Conservation (phyloP, 1,284 basidiomycete genomes). For the Boletus nobilissimus region DNA sequence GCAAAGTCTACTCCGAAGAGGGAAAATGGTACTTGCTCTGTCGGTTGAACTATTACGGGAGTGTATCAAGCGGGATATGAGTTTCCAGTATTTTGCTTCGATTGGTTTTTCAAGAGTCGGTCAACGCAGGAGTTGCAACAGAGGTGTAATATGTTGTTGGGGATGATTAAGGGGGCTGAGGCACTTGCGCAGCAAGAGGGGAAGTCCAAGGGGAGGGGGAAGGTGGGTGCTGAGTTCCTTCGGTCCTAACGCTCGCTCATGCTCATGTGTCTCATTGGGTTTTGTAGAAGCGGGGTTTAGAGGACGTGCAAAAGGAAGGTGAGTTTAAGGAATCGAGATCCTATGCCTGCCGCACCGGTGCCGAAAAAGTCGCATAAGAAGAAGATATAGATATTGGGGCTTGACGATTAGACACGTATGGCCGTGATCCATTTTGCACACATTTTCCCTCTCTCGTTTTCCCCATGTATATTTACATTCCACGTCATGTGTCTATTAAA, state of each 20-base stretch:
- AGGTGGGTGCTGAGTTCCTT: conserved; percentile 55
- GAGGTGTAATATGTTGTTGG: conserved; percentile 88
- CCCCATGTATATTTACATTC: no score
- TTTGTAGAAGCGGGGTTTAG: conserved; percentile 70
- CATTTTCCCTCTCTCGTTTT: not conserved
- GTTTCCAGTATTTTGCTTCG: conserved; percentile 96
- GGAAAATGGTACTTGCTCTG: conserved; percentile 97
- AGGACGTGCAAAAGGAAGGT: conserved; percentile 69
- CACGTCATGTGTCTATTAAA: no score
- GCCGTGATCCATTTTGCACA: not conserved
- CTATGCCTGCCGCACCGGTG: conserved; percentile 58
- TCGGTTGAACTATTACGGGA: conserved; percentile 92
- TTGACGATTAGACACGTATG: not conserved
- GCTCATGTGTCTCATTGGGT: conserved; percentile 5
- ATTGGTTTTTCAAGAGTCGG: conserved; percentile 99
- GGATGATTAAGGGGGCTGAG: conserved; percentile 92
- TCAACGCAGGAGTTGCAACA: conserved; percentile 92
- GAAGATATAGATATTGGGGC: conserved; percentile 46
- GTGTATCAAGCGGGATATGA: conserved; percentile 97
- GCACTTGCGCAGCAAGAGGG: conserved; percentile 71
- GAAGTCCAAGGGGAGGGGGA: conserved; percentile 69
- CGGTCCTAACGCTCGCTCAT: not conserved
- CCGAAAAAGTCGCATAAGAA: conserved; percentile 64
- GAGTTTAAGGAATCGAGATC: conserved; percentile 64
- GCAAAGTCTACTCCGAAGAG: conserved; percentile 96